phyloP scores from a whole-genome alignment of 805 yeast genomes.

The Wickerhamomyces bovis region DNA sequence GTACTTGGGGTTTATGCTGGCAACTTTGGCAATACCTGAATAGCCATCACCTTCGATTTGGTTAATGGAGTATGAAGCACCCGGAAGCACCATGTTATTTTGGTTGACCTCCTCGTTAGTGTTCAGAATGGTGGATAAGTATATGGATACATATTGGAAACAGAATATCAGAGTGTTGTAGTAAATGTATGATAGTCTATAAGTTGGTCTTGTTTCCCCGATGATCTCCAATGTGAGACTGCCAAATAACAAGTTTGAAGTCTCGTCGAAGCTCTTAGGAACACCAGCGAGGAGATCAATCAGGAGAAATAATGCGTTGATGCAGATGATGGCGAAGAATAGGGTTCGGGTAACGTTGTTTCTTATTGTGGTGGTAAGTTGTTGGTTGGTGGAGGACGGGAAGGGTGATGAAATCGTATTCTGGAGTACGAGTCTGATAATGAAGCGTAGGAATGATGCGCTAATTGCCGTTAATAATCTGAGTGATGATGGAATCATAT shows the following conservation, averaged over 20 bases:
- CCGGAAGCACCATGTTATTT: conserved; percentile 24
- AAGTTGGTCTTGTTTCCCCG: conserved; percentile 37
- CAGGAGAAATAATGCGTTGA: conserved; percentile 25
- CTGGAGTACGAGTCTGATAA: conserved; percentile 31
- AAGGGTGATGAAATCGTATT: conserved; percentile 36
- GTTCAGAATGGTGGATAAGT: conserved; percentile 28
- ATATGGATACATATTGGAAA: conserved; percentile 26
- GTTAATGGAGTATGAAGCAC: conserved; percentile 18
- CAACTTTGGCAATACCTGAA: conserved; percentile 35
- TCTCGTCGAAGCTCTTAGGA: conserved; percentile 16
- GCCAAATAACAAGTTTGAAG: conserved; percentile 26
- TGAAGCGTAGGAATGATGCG: conserved; percentile 22
- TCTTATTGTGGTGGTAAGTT: conserved; percentile 16
- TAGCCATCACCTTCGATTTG: conserved; percentile 36
- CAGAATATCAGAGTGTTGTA: conserved; percentile 27
- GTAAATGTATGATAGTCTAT: conserved; percentile 20
- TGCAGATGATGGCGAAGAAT: conserved; percentile 19
- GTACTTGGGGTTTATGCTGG: conserved; percentile 29
- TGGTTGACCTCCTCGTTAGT: conserved; percentile 21
- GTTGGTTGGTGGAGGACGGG: conserved; percentile 26
- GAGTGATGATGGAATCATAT: background rate
- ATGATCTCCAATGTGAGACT: conserved; percentile 37
- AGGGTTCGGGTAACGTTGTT: conserved; percentile 27
- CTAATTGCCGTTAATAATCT: conserved; percentile 9
- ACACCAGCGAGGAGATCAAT: conserved; percentile 32